A percentile compares a stretch with the other conserved stretches of the same genome.
phyloP scores from a whole-genome alignment of 352 stramenopile genomes.

The Phytophthora pseudosyringae region DNA sequence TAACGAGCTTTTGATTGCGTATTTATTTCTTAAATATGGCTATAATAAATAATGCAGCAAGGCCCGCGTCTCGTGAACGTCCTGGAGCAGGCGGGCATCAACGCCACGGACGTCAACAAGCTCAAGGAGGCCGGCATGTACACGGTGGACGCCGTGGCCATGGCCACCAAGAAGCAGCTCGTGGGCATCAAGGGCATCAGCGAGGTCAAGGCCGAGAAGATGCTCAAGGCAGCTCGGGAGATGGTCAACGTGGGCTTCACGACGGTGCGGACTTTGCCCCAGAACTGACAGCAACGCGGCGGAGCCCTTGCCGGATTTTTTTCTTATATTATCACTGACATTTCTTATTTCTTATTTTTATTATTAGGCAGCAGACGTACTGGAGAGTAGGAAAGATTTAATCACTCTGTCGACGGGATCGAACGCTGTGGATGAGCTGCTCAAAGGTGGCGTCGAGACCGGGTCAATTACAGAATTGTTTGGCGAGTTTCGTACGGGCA shows the following conservation, averaged over 20 bases:
- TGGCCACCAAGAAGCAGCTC: constrained; percentile 98
- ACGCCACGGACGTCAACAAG: constrained; percentile 98
- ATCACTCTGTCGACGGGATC: constrained; percentile 95
- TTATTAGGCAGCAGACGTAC: constrained; percentile 83
- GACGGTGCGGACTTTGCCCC: constrained; percentile 78
- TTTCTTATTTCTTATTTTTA: constrained; percentile 4
- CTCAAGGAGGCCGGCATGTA: constrained; percentile 97
- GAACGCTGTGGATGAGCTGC: constrained; percentile 89
- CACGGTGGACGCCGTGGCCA: constrained; percentile 98
- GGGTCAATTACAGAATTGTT: constrained; percentile 98
- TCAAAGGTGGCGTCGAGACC: constrained; percentile 97
- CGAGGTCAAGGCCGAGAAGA: constrained; percentile 98
- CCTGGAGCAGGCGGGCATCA: constrained; percentile 97
- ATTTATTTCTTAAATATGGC: constrained; percentile 17
- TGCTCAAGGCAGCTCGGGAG: constrained; percentile 97
- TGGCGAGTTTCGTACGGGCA: constrained; percentile 99
- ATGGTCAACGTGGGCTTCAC: constrained; percentile 99
- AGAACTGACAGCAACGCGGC: background rate
- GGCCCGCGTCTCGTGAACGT: constrained; percentile 85
- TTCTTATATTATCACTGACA: constrained; percentile 4
- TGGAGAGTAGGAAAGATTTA: constrained; percentile 91
- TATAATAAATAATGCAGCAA: constrained; percentile 43
- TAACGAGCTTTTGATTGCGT: constrained; percentile 1
- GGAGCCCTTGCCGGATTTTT: constrained; percentile 13
- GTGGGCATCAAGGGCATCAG: constrained; percentile 99